phyloP scores from a whole-genome alignment of 768 basidiomycete genomes.

The Suillus decipiens region DNA sequence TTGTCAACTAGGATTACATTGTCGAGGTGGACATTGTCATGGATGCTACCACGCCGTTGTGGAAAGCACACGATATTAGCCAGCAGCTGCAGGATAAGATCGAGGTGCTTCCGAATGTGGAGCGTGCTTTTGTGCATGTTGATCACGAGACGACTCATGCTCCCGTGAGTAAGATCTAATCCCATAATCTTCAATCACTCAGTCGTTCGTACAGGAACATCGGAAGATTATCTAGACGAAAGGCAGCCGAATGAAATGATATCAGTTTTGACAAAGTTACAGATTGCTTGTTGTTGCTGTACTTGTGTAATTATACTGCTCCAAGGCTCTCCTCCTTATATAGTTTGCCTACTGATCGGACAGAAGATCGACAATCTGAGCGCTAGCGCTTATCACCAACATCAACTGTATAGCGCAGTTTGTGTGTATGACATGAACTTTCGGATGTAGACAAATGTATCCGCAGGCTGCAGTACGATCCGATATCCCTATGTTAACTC shows the following conservation, averaged over 20 bases:
- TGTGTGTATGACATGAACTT: not conserved
- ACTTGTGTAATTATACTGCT: not conserved
- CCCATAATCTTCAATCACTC: not conserved
- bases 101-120: constrained; percentile 86
- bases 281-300: not conserved
- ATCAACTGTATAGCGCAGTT: not conserved
- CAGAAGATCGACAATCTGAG: not conserved
- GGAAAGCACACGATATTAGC: constrained; percentile 85
- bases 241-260: not conserved
- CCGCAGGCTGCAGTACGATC: not conserved
- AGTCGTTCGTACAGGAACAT: constrained; percentile 39
- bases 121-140: constrained; percentile 92
- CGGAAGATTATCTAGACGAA: constrained; percentile 35
- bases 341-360: not conserved
- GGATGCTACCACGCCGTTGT: constrained; percentile 83
- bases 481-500: not conserved
- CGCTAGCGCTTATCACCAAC: not conserved
- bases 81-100: constrained; percentile 88
- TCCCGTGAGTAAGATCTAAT: constrained; percentile 42
- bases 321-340: not conserved
- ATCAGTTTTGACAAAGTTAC: not conserved
- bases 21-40: constrained; percentile 97
- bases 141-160: constrained; percentile 91
- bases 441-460: not conserved
- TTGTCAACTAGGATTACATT: constrained; percentile 67